These are phyloP conservation scores for Arthrobotrys musiformis DNA, from an alignment of 2,329 filamentous ascomycete genomes.

Conservation along the genomic window DNA sequence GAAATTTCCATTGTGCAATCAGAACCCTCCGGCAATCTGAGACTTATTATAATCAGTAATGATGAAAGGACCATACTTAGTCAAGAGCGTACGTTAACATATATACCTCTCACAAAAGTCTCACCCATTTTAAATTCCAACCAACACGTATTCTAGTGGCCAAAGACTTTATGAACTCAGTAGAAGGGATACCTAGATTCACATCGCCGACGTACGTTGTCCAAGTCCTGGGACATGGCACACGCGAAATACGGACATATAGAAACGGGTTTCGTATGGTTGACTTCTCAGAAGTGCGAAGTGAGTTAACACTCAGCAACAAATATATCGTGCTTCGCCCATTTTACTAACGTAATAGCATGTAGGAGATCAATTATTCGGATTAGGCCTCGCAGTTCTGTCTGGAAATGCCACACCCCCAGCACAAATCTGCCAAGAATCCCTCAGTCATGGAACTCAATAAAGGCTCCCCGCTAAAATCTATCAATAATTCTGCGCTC, in stretches of 20 bases:
- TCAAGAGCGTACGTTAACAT: conserved; percentile 6
- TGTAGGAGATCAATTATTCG: conserved; percentile 27
- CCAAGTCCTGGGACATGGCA: conserved; percentile 1
- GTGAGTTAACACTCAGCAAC: too few species aligned
- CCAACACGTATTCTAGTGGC: background rate
- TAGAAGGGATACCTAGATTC: background rate
- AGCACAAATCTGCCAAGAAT: background rate
- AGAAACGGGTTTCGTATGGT: conserved; percentile 6
- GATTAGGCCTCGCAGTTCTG: conserved; percentile 19
- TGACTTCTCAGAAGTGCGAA: conserved; percentile 13
- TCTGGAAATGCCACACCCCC: background rate
- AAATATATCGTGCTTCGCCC: background rate
- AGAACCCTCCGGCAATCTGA: background rate
- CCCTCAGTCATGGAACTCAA: too few species aligned
- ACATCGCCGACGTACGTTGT: conserved; percentile 5
- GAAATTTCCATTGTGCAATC: conserved; percentile 19
- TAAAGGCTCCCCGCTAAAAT: too few species aligned
- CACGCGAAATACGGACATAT: conserved; percentile 1
- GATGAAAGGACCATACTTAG: conserved; percentile 21
- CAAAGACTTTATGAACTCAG: conserved; percentile 13
- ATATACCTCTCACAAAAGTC: background rate
- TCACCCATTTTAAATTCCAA: background rate
- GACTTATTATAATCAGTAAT: conserved; percentile 19
- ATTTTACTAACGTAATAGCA: background rate
- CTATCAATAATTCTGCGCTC: too few species aligned